Base-by-base conservation (phyloP, 768 basidiomycete species). In the Coprinellus micaceus region DNA sequence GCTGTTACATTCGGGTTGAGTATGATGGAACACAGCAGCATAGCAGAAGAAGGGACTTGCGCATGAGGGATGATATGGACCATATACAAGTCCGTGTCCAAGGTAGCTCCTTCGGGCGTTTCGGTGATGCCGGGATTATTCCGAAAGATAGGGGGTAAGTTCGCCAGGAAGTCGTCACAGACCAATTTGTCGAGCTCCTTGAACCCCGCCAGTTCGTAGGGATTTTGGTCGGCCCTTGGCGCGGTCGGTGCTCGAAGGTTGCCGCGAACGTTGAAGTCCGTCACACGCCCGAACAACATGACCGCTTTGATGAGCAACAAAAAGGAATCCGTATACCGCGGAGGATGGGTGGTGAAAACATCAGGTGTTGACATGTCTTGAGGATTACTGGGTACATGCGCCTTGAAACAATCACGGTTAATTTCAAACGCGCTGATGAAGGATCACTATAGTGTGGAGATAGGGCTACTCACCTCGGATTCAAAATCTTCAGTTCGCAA, bases 71-170 rank as follows among this genome's bases (percentile, higher is more conserved):
- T 80, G 41, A 92, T 79, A 64, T 92, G 90, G 39, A 89, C 90
- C 86, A 93, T 83, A 66, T 89, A 93, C 55, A 94, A 71, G 67
- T 94, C 91, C 1, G 88, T 91, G 66, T 94, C 89, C 39, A 93
- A 72, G 9, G 74, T 77, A 30, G 78, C 79, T 46, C 79, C 83
- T 39, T 82, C 81, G 40, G 81, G 76, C 37, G 77, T 71, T 54
- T 88, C 85, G 54, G 76, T 80, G 54, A 83, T 79, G n/a, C 82
- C 86, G 53, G 72, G 76, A 59, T 80, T 85, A 66, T 79, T 82
- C 71, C 81, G 85, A 70, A 77, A 86, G 46, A 80, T 77, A 53
- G 81, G 81, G 1, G 91, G 91, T 47, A 94, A 74, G 61, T 77
- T 89, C 53, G 82, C 79, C 45, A 91, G 69, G 67, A 94, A 94